phyloP scores from a whole-genome alignment of 1,284 basidiomycete species.

The Peniophora sp. region DNA sequence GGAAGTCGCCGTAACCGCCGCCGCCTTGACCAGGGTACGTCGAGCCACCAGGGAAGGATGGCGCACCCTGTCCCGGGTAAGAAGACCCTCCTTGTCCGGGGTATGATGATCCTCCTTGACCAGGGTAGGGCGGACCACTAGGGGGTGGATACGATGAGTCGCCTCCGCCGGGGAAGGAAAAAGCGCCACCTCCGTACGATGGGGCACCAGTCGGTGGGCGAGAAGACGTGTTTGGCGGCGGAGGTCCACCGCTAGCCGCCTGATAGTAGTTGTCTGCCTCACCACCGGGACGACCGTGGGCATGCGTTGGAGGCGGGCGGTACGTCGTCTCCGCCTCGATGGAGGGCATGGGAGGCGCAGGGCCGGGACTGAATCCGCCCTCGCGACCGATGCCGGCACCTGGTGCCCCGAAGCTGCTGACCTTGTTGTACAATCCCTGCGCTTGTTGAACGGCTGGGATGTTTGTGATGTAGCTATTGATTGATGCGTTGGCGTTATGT shows the following conservation, averaged over 20 bases:
- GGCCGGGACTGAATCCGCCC: neutral
- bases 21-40: constrained; percentile 7
- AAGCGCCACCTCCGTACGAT: neutral
- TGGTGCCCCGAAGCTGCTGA: constrained; percentile 10
- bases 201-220: neutral
- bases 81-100: constrained; percentile 1
- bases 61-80: constrained; percentile 4
- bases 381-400: neutral
- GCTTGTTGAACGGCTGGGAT: constrained; percentile 46
- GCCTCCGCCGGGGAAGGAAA: neutral
- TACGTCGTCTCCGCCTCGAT: neutral
- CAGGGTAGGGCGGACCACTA: neutral
- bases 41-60: constrained; percentile 8
- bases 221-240: neutral
- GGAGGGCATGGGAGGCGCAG: neutral
- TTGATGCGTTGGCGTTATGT: constrained; percentile 34
- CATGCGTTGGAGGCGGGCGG: neutral
- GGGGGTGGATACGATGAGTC: neutral
- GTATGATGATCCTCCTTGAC: constrained; percentile 4
- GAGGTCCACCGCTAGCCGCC: neutral
- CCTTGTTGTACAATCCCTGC: constrained; percentile 26
- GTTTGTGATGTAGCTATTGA: constrained; percentile 37
- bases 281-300: neutral
- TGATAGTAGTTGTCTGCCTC: neutral
- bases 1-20: neutral